Conservation (phyloP, 2,329 filamentous ascomycete species). For the Bipolaris sorokiniana region DNA sequence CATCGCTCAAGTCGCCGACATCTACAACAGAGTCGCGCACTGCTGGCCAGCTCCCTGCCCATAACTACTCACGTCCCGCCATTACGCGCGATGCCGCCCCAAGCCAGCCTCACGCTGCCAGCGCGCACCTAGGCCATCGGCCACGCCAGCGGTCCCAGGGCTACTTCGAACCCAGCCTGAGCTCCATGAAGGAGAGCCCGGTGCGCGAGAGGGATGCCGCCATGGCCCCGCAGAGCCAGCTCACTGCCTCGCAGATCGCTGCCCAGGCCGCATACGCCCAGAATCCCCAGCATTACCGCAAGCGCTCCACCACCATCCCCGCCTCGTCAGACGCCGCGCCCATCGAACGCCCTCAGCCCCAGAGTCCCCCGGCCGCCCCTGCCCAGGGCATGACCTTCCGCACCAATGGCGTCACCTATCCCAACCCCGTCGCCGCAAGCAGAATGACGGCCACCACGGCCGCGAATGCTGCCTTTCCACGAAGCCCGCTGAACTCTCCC, state of each 20-base stretch:
- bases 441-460: conserved; percentile 72
- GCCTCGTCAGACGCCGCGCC: conserved; percentile 53
- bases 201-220: conserved; percentile 51
- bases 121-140: conserved; percentile 57
- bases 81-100: conserved; percentile 47
- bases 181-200: conserved; percentile 62
- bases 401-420: conserved; percentile 56
- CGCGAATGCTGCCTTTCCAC: conserved; percentile 75
- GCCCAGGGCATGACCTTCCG: conserved; percentile 47
- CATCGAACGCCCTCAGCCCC: conserved; percentile 51
- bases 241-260: conserved; percentile 77
- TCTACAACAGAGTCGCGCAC: conserved; percentile 24
- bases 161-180: conserved; percentile 75
- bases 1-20: conserved; percentile 20
- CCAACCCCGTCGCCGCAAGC: conserved; percentile 66
- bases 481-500: conserved; percentile 60
- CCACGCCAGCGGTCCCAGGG: conserved; percentile 76
- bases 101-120: conserved; percentile 36
- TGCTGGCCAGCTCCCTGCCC: conserved; percentile 18
- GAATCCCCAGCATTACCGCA: conserved; percentile 61
- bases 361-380: conserved; percentile 63
- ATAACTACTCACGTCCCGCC: conserved; percentile 49
- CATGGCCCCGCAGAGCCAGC: conserved; percentile 49
- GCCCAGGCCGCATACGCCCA: conserved; percentile 79
- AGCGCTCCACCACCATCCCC: conserved; percentile 77